Conservation (phyloP, 495 filamentous ascomycete species). For the Wilcoxina mikolae region DNA sequence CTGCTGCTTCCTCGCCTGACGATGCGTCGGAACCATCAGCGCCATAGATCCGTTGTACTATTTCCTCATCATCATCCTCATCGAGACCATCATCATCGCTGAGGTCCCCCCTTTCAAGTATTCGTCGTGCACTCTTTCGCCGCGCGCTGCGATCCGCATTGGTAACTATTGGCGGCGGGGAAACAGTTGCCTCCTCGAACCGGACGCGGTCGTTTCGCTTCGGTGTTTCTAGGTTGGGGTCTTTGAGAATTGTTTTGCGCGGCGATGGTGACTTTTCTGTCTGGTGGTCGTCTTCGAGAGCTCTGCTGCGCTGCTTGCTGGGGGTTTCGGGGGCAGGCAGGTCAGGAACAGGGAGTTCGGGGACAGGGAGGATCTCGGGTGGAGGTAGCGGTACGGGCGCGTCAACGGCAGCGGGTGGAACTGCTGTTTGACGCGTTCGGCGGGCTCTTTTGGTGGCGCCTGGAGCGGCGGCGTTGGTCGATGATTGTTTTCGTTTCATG, state of each 20-base stretch:
- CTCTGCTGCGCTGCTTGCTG: conserved; percentile 15
- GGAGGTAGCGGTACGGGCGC: no score
- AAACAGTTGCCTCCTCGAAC: conserved; percentile 14
- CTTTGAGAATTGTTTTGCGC: conserved; percentile 12
- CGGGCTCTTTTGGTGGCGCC: no score
- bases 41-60: conserved; percentile 15
- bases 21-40: conserved; percentile 38
- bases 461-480: no score
- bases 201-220: conserved; percentile 16
- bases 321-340: conserved; percentile 19
- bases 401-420: no score
- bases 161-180: conserved; percentile 15
- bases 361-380: no score
- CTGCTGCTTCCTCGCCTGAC: conserved; percentile 23
- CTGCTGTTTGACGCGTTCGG: no score
- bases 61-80: conserved; percentile 21
- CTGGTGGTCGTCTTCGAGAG: not conserved
- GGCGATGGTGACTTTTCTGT: conserved; percentile 20
- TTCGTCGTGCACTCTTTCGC: conserved; percentile 55
- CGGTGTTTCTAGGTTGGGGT: conserved; percentile 6
- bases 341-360: no score
- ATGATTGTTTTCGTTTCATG: no score
- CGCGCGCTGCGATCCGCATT: conserved; percentile 72
- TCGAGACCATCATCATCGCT: conserved; percentile 63
- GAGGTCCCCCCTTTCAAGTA: conserved; percentile 37